These are phyloP conservation scores for Amylocarpus encephaloides DNA, from an alignment of 2,329 filamentous ascomycete species.

Conservation along the genomic window DNA sequence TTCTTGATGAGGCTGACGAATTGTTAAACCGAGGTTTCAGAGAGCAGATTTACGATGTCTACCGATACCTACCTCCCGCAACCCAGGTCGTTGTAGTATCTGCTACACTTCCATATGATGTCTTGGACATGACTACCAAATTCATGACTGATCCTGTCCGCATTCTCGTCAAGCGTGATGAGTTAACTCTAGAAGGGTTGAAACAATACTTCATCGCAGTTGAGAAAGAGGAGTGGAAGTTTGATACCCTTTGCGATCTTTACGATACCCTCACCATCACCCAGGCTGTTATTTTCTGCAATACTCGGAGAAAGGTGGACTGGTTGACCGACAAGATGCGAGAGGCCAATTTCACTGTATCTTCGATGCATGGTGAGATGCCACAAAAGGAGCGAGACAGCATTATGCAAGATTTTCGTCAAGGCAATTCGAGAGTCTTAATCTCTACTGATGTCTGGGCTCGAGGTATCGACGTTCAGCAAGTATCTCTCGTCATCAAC, in stretches of 20 bases:
- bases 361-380: constrained; percentile 99
- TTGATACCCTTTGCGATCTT: constrained; percentile 95
- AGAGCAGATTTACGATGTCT: constrained; percentile 98
- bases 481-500: constrained; percentile 99
- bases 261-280: constrained; percentile 99
- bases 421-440: constrained; percentile 94
- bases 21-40: constrained; percentile 89
- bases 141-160: constrained; percentile 99
- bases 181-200: constrained; percentile 91
- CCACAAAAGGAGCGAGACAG: constrained; percentile 95
- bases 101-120: constrained; percentile 93
- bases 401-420: constrained; percentile 99
- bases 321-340: constrained; percentile 99
- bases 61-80: constrained; percentile 90
- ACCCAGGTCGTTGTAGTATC: constrained; percentile 98
- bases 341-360: constrained; percentile 97
- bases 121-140: constrained; percentile 98
- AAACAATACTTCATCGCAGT: constrained; percentile 99
- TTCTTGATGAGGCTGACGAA: constrained; percentile 71
- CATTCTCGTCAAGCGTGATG: constrained; percentile 97
- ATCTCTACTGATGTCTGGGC: constrained; percentile 97
- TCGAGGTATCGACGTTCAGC: constrained; percentile 99
- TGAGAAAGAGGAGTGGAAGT: constrained; percentile 99
- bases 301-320: constrained; percentile 99
- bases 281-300: constrained; percentile 99